Evolutionary conservation across 495 filamentous ascomycete species (phyloP), one percentile per base, ranked within the genome.

Genomic region (Penicillium silybi): DNA sequence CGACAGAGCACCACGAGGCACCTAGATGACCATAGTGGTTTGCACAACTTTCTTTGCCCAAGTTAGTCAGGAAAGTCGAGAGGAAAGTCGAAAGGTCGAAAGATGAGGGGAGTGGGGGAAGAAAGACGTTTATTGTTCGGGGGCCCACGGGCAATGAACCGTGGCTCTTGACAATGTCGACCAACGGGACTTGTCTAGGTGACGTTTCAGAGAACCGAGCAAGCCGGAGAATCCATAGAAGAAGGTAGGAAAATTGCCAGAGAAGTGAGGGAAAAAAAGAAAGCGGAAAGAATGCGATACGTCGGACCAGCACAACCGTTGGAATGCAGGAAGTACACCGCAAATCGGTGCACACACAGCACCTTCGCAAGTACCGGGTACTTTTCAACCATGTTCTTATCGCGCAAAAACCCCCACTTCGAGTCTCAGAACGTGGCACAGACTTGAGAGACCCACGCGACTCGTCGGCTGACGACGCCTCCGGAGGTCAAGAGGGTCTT

Each of bases 111-210:
- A 44, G 22, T 38, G 37, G 27, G 22, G 15, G 23, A 23, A 39
- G 16, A 39, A 2, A 39, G 37, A 41, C 29, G 45, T 49, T 47
- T 50, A 44, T 43, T 41, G 18, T 47, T 62, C 50, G 55, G 59
- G 61, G 53, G 44, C 26, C 53, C 44, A 50, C 59, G 48, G 53
- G 48, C 13, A 57, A 48, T 29, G 46, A 63, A 63, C 62, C 62
- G 56, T 65, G 62, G 62, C 54, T 58, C 60, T 52, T 25, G 32
- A 38, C 34, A 32, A 41, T 18, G 48, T 51, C 46, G 35, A 61
- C 58, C 58, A 39, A 20, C 47, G 58, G 56, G 46, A 54, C 46
- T 41, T 19, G 19, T 19, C 23, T 38, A 37, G 52, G 45, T 62
- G 54, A 59, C 47, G 54, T 58, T 58, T 34, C 26, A 46, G 13